Conservation (phyloP, 257 asterid genomes). For the Solanum etuberosum region DNA sequence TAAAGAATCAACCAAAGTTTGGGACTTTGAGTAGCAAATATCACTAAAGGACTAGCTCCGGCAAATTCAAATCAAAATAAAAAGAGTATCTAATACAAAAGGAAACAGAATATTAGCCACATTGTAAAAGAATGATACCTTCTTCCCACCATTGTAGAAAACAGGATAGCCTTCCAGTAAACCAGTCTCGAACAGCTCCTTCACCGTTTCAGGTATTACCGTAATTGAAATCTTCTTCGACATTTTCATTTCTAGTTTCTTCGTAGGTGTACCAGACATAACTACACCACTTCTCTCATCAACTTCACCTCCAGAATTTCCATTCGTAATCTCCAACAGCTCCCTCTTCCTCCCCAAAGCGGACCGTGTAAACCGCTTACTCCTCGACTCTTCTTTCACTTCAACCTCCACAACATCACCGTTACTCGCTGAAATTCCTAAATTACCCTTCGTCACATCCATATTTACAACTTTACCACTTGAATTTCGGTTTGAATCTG, state of each 20-base stretch:
- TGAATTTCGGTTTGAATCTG: not conserved
- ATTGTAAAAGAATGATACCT: constrained; percentile 28
- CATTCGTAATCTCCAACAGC: constrained; percentile 20
- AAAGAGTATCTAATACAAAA: not conserved
- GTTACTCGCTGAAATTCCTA: constrained; percentile 6
- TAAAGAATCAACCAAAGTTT: not conserved
- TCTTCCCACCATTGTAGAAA: constrained; percentile 93
- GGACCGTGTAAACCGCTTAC: constrained; percentile 50
- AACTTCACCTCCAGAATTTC: constrained; percentile 9
- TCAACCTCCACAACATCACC: constrained; percentile 49
- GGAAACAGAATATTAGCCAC: not conserved
- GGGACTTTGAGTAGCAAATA: not conserved
- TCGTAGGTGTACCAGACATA: constrained; percentile 21
- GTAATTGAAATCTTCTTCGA: constrained; percentile 44
- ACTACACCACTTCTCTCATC: constrained; percentile 15
- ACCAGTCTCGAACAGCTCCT: constrained; percentile 90
- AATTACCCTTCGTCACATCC: constrained; percentile 13
- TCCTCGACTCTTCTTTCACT: constrained; percentile 36
- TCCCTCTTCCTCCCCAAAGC: constrained; percentile 24
- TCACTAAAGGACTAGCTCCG: not conserved
- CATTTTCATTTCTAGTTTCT: constrained; percentile 64
- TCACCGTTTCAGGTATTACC: constrained; percentile 72
- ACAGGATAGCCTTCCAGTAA: constrained; percentile 93
- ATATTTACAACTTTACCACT: constrained; percentile 9
- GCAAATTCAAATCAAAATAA: not conserved